Base-by-base conservation (phyloP, 768 basidiomycete genomes). In the Tulasnella sp. region DNA sequence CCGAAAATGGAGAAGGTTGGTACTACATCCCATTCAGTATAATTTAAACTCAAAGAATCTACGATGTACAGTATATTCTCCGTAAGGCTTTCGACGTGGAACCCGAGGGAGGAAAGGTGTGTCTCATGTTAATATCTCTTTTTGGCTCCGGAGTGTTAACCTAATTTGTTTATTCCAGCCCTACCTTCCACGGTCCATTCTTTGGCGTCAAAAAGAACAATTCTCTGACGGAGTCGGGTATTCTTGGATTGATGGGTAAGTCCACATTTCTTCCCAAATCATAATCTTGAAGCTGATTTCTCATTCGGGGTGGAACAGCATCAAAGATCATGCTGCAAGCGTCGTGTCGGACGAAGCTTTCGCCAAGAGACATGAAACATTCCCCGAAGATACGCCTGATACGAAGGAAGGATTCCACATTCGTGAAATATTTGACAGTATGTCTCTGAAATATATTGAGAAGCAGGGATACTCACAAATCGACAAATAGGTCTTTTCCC, bases 121-220 rank as follows among this genome's bases (percentile, higher is more conserved):
- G 62, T 55, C 24, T 9, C 2, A 13, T 2, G 33, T 37, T 12
- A 15, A 9, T 29, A 20, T 24, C n/a, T 35, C 34, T 19, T 19
- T 19, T 19, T 35, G 12, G 34, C 34, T 12, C 34, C 12, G 19
- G n/a, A 13, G 37, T 13, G 6, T 13, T 8, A 15, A 9, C 6
- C 31, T 42, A 25, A 24, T 29, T 13, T 1, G 12, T 5, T 9
- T 27, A 15, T 10, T 13, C 22, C 60, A 89, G 83, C 82, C 89
- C 1, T 99, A 98, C 68, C 78, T 99, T 45, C 95, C 95, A 10
- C 74, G 74, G 51, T 87, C 85, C 13, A 96, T 99, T 60, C 72
- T 99, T 35, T 99, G 95, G 95, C 76, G 95, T 51, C 95, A 99
- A 65, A 99, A 99, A 65, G 95, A 99, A 67, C 92, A 98, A 61